Base-by-base conservation (phyloP, 768 basidiomycete genomes). In the Ramaria sp. region DNA sequence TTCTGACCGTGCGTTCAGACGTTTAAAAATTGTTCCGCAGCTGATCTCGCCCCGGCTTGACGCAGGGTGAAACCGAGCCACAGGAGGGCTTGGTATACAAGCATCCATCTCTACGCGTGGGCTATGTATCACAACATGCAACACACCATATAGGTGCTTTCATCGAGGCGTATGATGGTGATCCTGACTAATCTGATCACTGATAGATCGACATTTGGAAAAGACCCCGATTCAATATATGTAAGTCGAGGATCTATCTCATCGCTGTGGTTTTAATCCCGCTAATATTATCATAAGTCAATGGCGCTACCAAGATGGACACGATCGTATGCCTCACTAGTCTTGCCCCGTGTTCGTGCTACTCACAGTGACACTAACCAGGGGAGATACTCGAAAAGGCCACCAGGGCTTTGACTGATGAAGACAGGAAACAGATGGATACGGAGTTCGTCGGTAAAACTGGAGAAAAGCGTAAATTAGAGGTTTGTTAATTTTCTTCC, bases 291-390 rank as follows among this genome's bases (percentile, higher is more conserved):
- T 49, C 48, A 42, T 27, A 27, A 71, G 68, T 64, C 92, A 96
- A 73, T 98, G 94, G 94, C 88, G 94, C 64, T 98, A 93, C 82
- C 94, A 97, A 68, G 94, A 96, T 70, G 95, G 94, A 50, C 88
- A 95, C 71, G 94, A 98, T 77, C 88, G 92, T 88, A 68, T 62
- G 83, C 75, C 10, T 56, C 17, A 62, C 43, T 61, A 34, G 46
- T 59, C 61, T 22, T 34, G 42, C 54, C 19, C 59, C 41, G 51
- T 43, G 39, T 54, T 48, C 55, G 42, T 59, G 57, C 59, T 51
- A 45, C 63, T 60, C 27, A 43, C 47, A 57, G 49, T 30, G 38
- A 46, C 47, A 17, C 15, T 19, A 51, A 47, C 58, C 58, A 90
- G 87, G 87, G 62, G 94, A 98, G 72, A 73, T 95, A 37, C 64